These are phyloP conservation scores for Hemileccinum hortonii DNA, from an alignment of 1,284 basidiomycete species.

Conservation along the genomic window DNA sequence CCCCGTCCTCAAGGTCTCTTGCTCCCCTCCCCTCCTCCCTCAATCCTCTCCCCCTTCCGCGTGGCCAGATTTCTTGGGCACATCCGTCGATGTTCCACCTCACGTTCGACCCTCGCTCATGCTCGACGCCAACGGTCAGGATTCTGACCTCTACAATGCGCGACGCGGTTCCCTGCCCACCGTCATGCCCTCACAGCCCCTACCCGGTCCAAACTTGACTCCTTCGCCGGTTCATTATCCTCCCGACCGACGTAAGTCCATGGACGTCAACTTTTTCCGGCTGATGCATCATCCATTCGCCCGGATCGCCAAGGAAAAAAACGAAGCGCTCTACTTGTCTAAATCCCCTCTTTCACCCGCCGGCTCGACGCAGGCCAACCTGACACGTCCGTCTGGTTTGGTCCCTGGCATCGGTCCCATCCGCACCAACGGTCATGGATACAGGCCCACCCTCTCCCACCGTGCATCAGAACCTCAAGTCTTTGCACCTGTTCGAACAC, in stretches of 20 bases:
- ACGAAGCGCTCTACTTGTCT: conserved; percentile 46
- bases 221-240: conserved; percentile 26
- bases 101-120: conserved; percentile 15
- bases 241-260: conserved; percentile 53
- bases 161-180: conserved; percentile 54
- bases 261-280: conserved; percentile 61
- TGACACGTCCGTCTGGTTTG: conserved; percentile 21
- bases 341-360: conserved; percentile 35
- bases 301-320: conserved; percentile 54
- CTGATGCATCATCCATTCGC: conserved; percentile 64
- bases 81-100: conserved; percentile 28
- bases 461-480: conserved; percentile 45
- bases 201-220: conserved; percentile 23
- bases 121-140: conserved; percentile 21
- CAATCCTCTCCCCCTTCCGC: conserved; percentile 32
- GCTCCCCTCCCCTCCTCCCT: conserved; percentile 39
- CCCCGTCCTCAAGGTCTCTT: conserved; percentile 36
- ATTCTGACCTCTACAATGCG: conserved; percentile 23
- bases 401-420: conserved; percentile 22
- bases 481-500: conserved; percentile 34
- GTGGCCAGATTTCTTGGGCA: conserved; percentile 42
- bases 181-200: conserved; percentile 40
- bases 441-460: conserved; percentile 39
- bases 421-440: conserved; percentile 20
- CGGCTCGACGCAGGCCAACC: conserved; percentile 28